Evolutionary conservation across 345 rosid species (phyloP), one percentile per base, ranked within the genome.

Genomic region (Camelina sativa): DNA sequence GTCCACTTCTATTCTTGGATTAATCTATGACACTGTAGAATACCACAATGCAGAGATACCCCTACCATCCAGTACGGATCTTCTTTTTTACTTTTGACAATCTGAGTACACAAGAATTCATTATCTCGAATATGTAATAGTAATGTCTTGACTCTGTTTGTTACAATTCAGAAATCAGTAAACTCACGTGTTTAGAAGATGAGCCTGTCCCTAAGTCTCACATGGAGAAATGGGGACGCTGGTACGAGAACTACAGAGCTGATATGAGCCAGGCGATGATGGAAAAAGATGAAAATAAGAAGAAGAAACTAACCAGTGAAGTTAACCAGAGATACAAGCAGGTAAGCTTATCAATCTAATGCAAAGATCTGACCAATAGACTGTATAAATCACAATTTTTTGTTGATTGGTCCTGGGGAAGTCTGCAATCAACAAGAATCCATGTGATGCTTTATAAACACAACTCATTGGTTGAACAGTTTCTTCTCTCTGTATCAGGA

Each of bases 1-100:
- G 9, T 91, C 98, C 28, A 76, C 80, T 15, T 91, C 96, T 2
- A 66, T 93, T 48, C 72, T 89, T 81, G 97, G 97, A 65, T 37
- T 46, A 38, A 89, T 93, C 17, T 88, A 78, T 66, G 88, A 91
- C 55, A 59, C 20, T 28, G 93, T 86, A 22, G 58, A 34, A 60
- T 55, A 78, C 7, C 78, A 67, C 17, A 67, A 57, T 46, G 57
- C 72, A 41, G 82, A 74, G 8, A 58, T 58, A 46, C 65, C 25
- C 1, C 15, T 81, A 32, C 32, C 8, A 10, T 78, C 17, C 51
- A 86, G 95, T 88, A 81, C 48, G 69, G 44, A 67, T 58, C 37
- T 11, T 65, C 61, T 55, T 20, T 8, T 32, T 32, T 61, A 7
- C 22, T 32, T 11, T 60, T 23, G 2, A 12, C 54, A 69, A 25